These are phyloP conservation scores for Solanum pennellii DNA, from an alignment of 257 asterid species.

Conservation along the genomic window DNA sequence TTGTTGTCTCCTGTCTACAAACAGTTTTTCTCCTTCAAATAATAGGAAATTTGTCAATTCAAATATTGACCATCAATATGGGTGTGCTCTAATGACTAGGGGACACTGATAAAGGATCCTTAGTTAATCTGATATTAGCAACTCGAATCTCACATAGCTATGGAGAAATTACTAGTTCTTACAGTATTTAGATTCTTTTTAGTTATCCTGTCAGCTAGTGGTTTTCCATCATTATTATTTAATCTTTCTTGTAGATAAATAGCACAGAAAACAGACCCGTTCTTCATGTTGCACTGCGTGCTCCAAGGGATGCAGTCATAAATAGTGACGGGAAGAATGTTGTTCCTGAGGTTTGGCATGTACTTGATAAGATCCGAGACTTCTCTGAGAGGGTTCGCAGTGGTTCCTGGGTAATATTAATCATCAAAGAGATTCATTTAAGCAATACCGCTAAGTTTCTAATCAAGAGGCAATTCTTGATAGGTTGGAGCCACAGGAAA, in stretches of 20 bases:
- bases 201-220: neutral
- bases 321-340: conserved; percentile 92
- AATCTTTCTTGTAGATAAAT: conserved; percentile 52
- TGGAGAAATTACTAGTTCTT: neutral
- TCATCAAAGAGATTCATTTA: neutral
- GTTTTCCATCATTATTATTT: conserved; percentile 1
- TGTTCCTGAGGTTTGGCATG: conserved; percentile 97
- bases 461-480: neutral
- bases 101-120: neutral
- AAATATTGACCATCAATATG: neutral
- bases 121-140: neutral
- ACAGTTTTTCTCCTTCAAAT: neutral
- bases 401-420: conserved; percentile 84
- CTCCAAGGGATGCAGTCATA: conserved; percentile 72
- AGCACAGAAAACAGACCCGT: conserved; percentile 92
- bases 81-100: neutral
- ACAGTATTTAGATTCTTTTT: neutral
- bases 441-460: conserved; percentile 2
- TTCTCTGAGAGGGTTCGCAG: conserved; percentile 90
- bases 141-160: neutral
- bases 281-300: conserved; percentile 95
- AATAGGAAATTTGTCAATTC: neutral
- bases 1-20: neutral
- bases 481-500: conserved; percentile 99
- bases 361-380: conserved; percentile 83